Base-by-base conservation (phyloP, 306 rosid genomes). In the Hylodesmum podocarpum region DNA sequence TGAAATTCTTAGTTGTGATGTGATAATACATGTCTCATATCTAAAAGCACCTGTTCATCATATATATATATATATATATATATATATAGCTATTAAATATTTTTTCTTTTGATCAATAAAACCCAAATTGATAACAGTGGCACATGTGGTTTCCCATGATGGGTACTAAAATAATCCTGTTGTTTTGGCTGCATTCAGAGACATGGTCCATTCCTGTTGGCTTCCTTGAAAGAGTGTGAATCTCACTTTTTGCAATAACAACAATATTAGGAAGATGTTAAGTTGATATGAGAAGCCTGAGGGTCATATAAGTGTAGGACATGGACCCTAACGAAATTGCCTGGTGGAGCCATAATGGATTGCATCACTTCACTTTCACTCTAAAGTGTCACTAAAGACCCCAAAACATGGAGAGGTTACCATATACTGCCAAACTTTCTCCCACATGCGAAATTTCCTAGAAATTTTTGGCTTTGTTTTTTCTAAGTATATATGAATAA, bases 281-380 rank as follows among this genome's bases (percentile, higher is more conserved):
- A 15, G 28, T 15, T 15, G 63, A 5, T 2, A 0, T 31, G 69
- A 9, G n/a, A n/a, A n/a, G n/a, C n/a, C n/a, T n/a, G n/a, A n/a
- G n/a, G n/a, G n/a, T n/a, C n/a, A n/a, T n/a, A n/a, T 55, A 14
- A 24, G 72, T 47, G 50, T 44, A 54, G 79, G 62, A 66, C 69
- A 49, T n/a, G 86, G 82, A 14, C 87, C 84, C 58, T 25, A 3
- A 51, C 34, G 84, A 78, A 81, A 76, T 73, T 87, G 75, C 80
- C 34, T 68, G 40, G 12, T 55, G 77, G 66, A 65, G 71, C 84
- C 73, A 10, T 29, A 36, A 31, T 61, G 66, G 53, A 40, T 27
- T 66, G 41, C 7, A n/a, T 58, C 55, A 18, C 78, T 73, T 58
- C 70, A 58, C 21, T 6, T 54, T 6, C 47, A 74, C 79, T 61